A percentile compares a stretch with the other conserved stretches of the same genome.
Evolutionary conservation across 2,329 filamentous ascomycete species (phyloP).

Genomic region (Venturia nashicola): DNA sequence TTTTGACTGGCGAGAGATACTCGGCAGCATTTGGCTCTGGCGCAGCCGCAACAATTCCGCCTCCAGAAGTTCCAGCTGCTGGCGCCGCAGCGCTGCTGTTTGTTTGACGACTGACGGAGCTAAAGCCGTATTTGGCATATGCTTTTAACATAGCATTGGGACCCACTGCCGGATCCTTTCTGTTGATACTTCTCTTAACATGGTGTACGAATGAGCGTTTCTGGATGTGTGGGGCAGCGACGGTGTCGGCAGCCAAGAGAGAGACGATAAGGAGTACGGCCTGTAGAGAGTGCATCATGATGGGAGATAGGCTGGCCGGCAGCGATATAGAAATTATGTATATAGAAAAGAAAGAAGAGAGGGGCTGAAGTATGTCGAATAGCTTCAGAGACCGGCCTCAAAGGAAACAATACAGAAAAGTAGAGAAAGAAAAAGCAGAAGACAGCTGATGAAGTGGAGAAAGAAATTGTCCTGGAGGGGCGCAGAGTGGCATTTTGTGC

Average conservation of each 20-base stretch:
- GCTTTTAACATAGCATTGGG: conserved; percentile 50
- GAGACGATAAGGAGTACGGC: conserved; percentile 31
- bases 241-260: conserved; percentile 34
- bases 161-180: conserved; percentile 45
- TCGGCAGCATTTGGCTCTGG: conserved; percentile 54
- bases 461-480: background rate
- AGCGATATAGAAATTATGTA: conserved; percentile 7
- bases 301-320: conserved; percentile 9
- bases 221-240: conserved; percentile 34
- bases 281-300: conserved; percentile 23
- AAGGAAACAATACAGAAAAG: conserved; percentile 3
- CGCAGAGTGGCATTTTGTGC: background rate
- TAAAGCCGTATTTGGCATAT: conserved; percentile 55
- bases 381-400: conserved; percentile 6
- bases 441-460: background rate
- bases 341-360: background rate
- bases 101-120: conserved; percentile 21
- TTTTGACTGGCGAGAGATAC: conserved; percentile 56
- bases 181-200: conserved; percentile 44
- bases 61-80: conserved; percentile 19
- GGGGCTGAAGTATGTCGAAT: conserved; percentile 9
- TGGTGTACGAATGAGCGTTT: conserved; percentile 45
- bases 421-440: background rate
- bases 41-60: conserved; percentile 50
- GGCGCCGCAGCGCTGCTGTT: conserved; percentile 11